phyloP scores from a whole-genome alignment of 495 filamentous ascomycete species.

The Collariella sp. region DNA sequence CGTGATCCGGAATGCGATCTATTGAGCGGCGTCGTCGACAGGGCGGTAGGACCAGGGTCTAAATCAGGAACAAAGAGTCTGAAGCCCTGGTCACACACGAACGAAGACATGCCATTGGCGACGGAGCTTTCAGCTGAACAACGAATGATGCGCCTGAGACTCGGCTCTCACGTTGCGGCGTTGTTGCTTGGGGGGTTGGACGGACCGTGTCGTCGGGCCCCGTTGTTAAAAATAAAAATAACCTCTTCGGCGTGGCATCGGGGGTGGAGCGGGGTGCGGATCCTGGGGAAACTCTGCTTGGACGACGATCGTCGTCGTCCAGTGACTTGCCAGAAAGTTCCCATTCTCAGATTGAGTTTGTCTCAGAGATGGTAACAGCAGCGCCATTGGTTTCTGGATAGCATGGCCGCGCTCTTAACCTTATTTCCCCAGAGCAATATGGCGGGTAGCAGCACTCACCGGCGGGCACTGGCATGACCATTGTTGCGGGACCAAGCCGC shows the following conservation, averaged over 20 bases:
- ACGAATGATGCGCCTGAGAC: constrained; percentile 10
- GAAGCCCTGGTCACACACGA: neutral
- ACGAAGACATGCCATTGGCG: constrained; percentile 11
- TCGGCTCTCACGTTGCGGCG: neutral
- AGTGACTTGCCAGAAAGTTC: neutral
- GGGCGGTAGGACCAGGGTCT: constrained; percentile 11
- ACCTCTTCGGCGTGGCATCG: neutral
- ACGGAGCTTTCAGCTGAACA: constrained; percentile 16
- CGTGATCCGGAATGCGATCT: neutral
- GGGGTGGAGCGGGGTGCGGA: neutral
- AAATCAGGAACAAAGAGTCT: constrained; percentile 15
- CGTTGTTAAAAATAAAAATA: constrained; percentile 10
- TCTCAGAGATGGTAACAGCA: neutral
- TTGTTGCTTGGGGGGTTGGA: constrained; percentile 12
- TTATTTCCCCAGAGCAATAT: constrained; percentile 4
- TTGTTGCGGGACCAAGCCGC: no score
- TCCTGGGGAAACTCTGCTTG: neutral
- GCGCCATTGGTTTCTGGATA: neutral
- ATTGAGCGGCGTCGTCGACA: neutral
- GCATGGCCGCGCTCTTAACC: constrained; percentile 14
- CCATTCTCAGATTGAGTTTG: neutral
- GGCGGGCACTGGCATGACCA: neutral
- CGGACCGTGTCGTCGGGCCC: constrained; percentile 16
- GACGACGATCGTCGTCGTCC: neutral
- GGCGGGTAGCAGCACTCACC: neutral